phyloP scores from a whole-genome alignment of 371 early-diverging fungal genomes.

The Actinomortierella ambigua region DNA sequence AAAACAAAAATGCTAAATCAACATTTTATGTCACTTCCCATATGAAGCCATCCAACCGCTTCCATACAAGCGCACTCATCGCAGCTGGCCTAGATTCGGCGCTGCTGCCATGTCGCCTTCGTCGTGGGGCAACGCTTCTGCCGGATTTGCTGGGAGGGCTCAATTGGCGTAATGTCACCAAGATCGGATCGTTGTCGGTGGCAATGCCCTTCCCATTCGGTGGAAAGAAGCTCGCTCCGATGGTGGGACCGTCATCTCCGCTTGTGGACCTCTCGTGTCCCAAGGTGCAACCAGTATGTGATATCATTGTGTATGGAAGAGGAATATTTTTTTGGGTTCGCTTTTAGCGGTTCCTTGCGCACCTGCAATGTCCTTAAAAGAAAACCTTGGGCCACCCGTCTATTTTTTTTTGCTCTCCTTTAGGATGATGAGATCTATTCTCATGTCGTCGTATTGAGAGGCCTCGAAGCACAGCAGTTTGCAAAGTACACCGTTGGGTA shows the following conservation, averaged over 20 bases:
- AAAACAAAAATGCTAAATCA: no score
- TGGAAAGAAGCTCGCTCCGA: constrained; percentile 22
- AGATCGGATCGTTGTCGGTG: constrained; percentile 50
- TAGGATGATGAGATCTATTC: constrained; percentile 45
- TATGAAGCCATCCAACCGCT: constrained; percentile 49
- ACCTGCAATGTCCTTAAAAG: background rate
- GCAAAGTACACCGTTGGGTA: constrained; percentile 32
- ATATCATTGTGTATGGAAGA: background rate
- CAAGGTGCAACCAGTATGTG: constrained; percentile 12
- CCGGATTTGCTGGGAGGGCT: constrained; percentile 50
- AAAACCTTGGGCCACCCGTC: background rate
- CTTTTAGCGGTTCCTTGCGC: background rate
- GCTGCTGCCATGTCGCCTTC: constrained; percentile 58
- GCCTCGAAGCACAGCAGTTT: constrained; percentile 33
- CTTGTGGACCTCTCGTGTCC: constrained; percentile 30
- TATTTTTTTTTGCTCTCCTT: background rate
- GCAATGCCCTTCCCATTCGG: constrained; percentile 56
- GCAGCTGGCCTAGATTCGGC: constrained; percentile 71
- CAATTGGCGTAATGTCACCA: constrained; percentile 55
- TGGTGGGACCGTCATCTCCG: constrained; percentile 23
- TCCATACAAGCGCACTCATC: constrained; percentile 71
- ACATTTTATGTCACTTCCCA: background rate
- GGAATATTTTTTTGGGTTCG: constrained; percentile 2
- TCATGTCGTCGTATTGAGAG: constrained; percentile 36
- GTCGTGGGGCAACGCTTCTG: constrained; percentile 47